phyloP scores from a whole-genome alignment of 78 protist genomes.

The Isochrysis galbana region DNA sequence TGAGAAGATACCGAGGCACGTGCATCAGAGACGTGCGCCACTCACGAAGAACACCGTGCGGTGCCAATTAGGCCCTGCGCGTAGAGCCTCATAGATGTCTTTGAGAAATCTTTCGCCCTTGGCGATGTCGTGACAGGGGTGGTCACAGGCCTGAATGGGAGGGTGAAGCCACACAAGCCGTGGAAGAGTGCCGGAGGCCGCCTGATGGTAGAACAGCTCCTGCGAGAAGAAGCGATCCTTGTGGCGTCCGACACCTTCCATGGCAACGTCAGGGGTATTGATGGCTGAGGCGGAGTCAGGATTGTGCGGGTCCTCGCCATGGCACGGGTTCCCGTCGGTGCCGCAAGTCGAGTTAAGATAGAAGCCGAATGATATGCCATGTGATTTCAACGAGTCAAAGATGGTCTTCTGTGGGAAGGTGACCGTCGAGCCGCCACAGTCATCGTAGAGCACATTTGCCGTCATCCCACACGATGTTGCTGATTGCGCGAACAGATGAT shows the following conservation, averaged over 20 bases:
- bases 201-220: neutral
- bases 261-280: neutral
- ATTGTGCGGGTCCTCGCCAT: neutral
- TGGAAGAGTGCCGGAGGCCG: constrained; percentile 19
- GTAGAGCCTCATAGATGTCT: constrained; percentile 55
- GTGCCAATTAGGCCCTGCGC: too few relatives aligned
- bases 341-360: neutral
- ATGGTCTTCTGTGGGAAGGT: constrained; percentile 24
- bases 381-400: neutral
- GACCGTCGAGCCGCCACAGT: neutral
- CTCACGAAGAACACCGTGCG: too few relatives aligned
- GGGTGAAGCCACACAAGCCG: neutral
- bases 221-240: neutral
- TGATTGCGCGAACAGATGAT: constrained; percentile 26
- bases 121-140: constrained; percentile 51
- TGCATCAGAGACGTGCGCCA: too few relatives aligned
- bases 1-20: too few relatives aligned
- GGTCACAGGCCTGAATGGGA: constrained; percentile 3
- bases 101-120: constrained; percentile 44
- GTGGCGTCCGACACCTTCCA: constrained; percentile 5
- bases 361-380: neutral
- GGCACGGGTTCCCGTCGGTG: constrained; percentile 5
- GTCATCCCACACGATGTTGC: constrained; percentile 43
- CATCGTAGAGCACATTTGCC: neutral
- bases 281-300: neutral